Conservation (phyloP, 768 basidiomycete species). For the Boletus rubropictus region DNA sequence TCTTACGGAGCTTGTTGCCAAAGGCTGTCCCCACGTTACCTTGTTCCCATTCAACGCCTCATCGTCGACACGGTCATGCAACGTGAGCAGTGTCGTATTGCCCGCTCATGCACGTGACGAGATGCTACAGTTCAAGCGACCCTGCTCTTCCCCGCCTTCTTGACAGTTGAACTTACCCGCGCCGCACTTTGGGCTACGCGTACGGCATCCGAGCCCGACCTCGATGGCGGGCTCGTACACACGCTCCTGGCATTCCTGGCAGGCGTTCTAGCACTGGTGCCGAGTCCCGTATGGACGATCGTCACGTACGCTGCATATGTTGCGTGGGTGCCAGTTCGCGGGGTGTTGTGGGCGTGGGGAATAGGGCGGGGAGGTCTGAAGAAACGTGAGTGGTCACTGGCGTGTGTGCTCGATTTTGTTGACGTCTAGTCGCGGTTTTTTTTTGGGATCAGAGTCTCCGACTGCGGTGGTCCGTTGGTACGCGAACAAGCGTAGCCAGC, state of each 20-base stretch:
- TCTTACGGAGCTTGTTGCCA: not conserved
- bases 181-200: slow-evolving; percentile 1
- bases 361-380: slow-evolving; percentile 6
- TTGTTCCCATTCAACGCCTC: not conserved
- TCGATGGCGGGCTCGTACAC: slow-evolving; percentile 1
- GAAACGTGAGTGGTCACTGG: not conserved
- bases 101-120: not conserved
- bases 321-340: slow-evolving; percentile 1
- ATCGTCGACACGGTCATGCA: not conserved
- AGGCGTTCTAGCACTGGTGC: not conserved
- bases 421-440: not conserved
- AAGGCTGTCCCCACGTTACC: not conserved
- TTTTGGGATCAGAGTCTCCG: not conserved
- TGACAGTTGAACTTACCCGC: slow-evolving; percentile 8
- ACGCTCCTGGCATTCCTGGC: not conserved
- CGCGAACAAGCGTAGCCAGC: not conserved
- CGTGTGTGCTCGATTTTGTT: not conserved
- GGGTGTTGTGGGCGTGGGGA: slow-evolving; percentile 12
- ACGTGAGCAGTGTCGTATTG: not conserved
- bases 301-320: not conserved
- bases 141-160: slow-evolving; percentile 10
- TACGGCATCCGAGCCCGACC: not conserved
- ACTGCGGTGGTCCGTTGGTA: slow-evolving; percentile 1
- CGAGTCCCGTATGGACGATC: slow-evolving; percentile 1
- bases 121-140: slow-evolving; percentile 1